Base-by-base conservation (phyloP, 768 basidiomycete species). In the Lentinula guzmanii region DNA sequence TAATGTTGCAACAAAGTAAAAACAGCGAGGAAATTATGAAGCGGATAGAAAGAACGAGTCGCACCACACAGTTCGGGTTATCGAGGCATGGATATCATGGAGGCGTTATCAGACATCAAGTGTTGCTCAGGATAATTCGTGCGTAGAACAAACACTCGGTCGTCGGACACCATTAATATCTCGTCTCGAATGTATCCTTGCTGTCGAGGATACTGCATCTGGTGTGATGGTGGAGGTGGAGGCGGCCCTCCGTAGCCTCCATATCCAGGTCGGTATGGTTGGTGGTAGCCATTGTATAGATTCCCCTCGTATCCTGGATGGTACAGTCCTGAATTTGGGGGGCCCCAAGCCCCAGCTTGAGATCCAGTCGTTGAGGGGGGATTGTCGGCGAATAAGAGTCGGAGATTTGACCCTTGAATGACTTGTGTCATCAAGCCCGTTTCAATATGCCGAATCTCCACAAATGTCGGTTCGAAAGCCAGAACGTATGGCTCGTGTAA, bases 401-500 rank as follows among this genome's bases (percentile, higher is more conserved):
- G 87, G 39, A 98, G 79, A 70, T 95, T 93, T 67, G 88, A 88
- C 63, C 95, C 93, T 70, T 95, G 92, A 57, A 98, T 97, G 67
- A 99, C 91, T 77, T 99, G 97, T 28, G 91, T 87, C 72, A 98
- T 83, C 41, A 85, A 76, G 10, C 97, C 95, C 1, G 90, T 94
- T 69, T 96, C 93, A 60, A 99, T 93, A 70, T 98, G 91, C 34
- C 95, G 87, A 53, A 99, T 89, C 74, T 99, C 97, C 68, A 98
- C 90, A 70, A 99, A 99, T 0, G 90, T 89, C 5, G 95, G 90
- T 70, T 98, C 97, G 70, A 99, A 95, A 0, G 96, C 97, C 54
- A 99, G 79, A 31, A 98, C 93, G 72, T 94, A 99, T 1, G 97
- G 96, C 75, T 95, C 95, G 69, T 95, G 92, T 11, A 98, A 83